Percentiles rank a stretch among this genome's conserved stretches.
These are phyloP conservation scores for Lachnellula hyalina DNA, from an alignment of 2,329 filamentous ascomycete genomes.

Conservation along the genomic window DNA sequence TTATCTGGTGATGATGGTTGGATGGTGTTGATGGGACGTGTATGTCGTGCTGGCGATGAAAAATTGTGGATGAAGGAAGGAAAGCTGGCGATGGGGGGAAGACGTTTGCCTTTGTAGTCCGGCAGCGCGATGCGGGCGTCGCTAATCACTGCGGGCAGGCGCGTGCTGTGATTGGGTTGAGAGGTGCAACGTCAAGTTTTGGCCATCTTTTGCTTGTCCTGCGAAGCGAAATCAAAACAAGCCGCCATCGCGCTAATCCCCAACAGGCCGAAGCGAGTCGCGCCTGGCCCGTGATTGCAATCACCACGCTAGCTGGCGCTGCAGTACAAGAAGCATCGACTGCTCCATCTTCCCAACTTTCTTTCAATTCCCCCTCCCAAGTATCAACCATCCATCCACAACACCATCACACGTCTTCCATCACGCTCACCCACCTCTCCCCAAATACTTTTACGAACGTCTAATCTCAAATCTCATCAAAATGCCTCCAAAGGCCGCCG, in stretches of 20 bases:
- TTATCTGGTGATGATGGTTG: constrained; percentile 13
- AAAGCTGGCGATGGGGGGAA: constrained; percentile 3
- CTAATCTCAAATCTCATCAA: constrained; percentile 37
- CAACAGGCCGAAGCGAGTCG: not conserved
- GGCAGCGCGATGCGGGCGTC: constrained; percentile 9
- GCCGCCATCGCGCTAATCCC: constrained; percentile 2
- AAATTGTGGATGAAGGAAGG: constrained; percentile 15
- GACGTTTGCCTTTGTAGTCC: constrained; percentile 12
- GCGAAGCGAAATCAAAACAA: constrained; percentile 5
- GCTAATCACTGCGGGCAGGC: constrained; percentile 8
- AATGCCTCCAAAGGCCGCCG: constrained; percentile 92
- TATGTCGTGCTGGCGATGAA: constrained; percentile 17
- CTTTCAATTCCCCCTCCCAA: constrained; percentile 11
- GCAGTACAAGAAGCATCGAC: constrained; percentile 10
- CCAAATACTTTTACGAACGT: constrained; percentile 22
- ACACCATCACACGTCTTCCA: constrained; percentile 8
- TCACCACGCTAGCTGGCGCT: constrained; percentile 10
- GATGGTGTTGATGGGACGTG: constrained; percentile 5
- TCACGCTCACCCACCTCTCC: constrained; percentile 8
- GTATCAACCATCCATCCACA: constrained; percentile 4
- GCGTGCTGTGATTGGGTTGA: constrained; percentile 8
- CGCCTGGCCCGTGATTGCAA: constrained; percentile 12
- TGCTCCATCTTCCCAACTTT: constrained; percentile 8
- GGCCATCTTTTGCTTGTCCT: not conserved
- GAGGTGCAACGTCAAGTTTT: not conserved